Evolutionary conservation across 2,329 filamentous ascomycete species (phyloP).

Genomic region (Daldinia sp.): DNA sequence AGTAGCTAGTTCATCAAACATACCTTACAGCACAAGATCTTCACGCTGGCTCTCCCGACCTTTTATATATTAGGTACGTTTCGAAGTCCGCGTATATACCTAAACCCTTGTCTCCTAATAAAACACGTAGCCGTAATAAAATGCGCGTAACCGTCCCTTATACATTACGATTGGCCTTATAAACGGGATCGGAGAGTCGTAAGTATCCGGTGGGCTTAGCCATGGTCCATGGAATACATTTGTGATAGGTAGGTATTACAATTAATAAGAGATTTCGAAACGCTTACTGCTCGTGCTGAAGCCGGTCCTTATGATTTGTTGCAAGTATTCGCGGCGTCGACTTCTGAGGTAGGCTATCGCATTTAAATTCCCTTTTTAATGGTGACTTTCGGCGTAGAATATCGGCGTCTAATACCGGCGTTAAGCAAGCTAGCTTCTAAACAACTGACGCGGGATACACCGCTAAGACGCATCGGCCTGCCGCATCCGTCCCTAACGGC

Average conservation of each 20-base stretch:
- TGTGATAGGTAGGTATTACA: neutral
- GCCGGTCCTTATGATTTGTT: neutral
- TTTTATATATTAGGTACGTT: neutral
- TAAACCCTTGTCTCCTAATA: neutral
- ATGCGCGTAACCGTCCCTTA: neutral
- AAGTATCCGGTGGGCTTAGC: neutral
- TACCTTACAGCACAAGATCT: neutral
- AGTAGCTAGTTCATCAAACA: too few relatives aligned
- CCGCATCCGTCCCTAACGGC: constrained; percentile 8
- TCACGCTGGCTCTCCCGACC: neutral
- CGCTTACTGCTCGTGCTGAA: neutral
- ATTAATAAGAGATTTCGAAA: neutral
- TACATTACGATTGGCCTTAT: neutral
- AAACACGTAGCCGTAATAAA: neutral
- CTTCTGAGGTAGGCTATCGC: neutral
- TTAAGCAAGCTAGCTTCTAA: neutral
- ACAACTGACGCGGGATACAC: neutral
- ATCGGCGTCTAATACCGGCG: constrained; percentile 1
- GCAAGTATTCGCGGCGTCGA: neutral
- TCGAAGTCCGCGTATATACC: neutral
- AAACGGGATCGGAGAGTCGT: neutral
- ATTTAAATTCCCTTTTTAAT: neutral
- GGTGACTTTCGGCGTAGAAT: neutral
- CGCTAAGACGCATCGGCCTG: neutral
- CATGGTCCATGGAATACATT: neutral